Base-by-base conservation (phyloP, 1,284 basidiomycete genomes). In the Boletus semigastroideus region DNA sequence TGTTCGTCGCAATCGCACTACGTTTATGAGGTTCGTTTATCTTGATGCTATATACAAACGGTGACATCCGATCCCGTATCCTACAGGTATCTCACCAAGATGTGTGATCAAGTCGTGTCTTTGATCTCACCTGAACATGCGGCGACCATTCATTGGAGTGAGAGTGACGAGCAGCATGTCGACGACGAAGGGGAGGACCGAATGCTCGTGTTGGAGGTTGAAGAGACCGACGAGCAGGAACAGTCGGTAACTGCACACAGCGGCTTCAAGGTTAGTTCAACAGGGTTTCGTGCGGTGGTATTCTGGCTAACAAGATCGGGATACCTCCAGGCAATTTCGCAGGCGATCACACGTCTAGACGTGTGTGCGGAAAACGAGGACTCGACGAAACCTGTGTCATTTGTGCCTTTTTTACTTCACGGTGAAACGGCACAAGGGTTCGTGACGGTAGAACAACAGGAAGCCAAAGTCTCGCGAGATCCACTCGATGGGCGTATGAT, bases 211-310 rank as follows among this genome's bases (percentile, higher is more conserved):
- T 85, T 80, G 48, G 75, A 80, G 52, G 83, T 85, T 0, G 67
- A 73, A 0, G 79, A 82, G 59, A 80, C 78, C 1, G 77, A 74
- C 17, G 79, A 83, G 51, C 79, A 84, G 54, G 79, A 82, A 47
- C 82, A 84, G 54, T 69, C 71, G 11, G 79, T 80, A 0, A 62
- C 62, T 0, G 54, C 66, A 0, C 67, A 69, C 4, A 59, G 65
- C 1, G 81, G 78, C 0, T 80, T 81, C 51, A 64, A 65, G 57
- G 80, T 78, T 11, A 33, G 28, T 47, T 22, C 22, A 3, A 13
- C 8, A 8, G 9, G 10, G 28, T 57, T 5, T 33, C 22, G 3
- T 22, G 8, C 6, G 1, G 33, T 34, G 8, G 9, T n/a, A 8
- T 22, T 5, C 22, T 5, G 22, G 17, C 12, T 17, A 17, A 38